Base-by-base conservation (phyloP, 2,329 filamentous ascomycete species). In the Aureobasidium sp. region DNA sequence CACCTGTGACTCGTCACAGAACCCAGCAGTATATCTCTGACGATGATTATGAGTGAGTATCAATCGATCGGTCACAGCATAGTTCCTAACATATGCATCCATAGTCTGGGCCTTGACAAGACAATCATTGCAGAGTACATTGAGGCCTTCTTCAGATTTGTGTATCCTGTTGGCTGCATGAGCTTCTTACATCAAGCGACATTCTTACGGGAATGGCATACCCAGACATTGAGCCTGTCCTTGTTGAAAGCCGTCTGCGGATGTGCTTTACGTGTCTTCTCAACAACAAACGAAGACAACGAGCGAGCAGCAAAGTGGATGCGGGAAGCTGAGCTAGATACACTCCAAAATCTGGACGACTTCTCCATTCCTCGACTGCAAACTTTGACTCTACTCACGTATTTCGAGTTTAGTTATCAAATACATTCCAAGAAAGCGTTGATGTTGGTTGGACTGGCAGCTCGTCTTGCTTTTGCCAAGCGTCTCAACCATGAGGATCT, bases 161-260 rank as follows among this genome's bases (percentile, higher is more conserved):
- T 50, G 3, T 50, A 50, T 40, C 47, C 47, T 12, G 47, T 50
- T 10, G 25, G 35, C 25, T 50, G 47, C 47, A 50, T 50, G 47
- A 40, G 25, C 25, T 50, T 50, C 12, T 6, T 50, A 7, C 47
- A 50, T 32, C 47, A 50, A 50, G 24, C 35, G 16, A 50, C 47
- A 1, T 50, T 50, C 24, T 14, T 50, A 19, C 35, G 47, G 5
- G 35, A 50, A 32, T 50, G 47, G 47, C 47, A 50, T 14, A 50
- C 47, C 16, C 17, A 50, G 21, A 40, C 35, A 3, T 24, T 50
- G 10, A 32, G 32, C 8, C 2, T 50, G 3, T 30, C 47, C 24
- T 19, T 50, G 27, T 35, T 50, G 6, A 50, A 24, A 17, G 35
- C 32, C 7, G 47, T 50, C 16, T 50, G 47, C 14, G 47, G 24